Conservation (phyloP, 2,329 filamentous ascomycete genomes). For the Penicillium polonicum region DNA sequence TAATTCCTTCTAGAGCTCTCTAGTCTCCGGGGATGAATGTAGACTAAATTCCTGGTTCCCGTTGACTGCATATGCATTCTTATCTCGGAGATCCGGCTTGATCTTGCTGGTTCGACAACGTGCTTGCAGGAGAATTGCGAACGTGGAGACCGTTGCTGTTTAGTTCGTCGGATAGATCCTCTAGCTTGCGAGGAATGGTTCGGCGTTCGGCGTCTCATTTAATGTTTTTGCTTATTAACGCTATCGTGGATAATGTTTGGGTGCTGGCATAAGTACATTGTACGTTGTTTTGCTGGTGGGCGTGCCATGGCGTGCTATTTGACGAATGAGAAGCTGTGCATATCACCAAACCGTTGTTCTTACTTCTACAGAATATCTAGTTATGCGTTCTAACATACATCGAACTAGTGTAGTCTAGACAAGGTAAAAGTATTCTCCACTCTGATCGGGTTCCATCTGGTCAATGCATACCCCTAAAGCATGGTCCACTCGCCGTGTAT, state of each 20-base stretch:
- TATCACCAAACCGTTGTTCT: neutral
- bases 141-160: neutral
- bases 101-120: neutral
- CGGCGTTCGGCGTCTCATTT: no score
- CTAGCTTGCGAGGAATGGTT: neutral
- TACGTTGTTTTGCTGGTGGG: neutral
- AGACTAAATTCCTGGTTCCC: neutral
- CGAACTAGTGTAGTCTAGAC: neutral
- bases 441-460: neutral
- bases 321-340: neutral
- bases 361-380: neutral
- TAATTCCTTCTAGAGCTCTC: conserved; percentile 1
- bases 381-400: neutral
- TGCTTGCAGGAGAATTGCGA: neutral
- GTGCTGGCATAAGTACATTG: no score
- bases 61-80: conserved; percentile 4
- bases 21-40: neutral
- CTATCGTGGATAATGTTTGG: neutral
- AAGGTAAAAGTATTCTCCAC: neutral
- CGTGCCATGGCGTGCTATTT: neutral
- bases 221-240: neutral
- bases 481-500: neutral
- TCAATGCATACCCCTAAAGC: neutral
- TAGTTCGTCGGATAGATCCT: neutral
- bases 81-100: neutral